A percentile compares a stretch with the other conserved stretches of the same genome.
These are phyloP conservation scores for Fagopyrum tataricum DNA, from an alignment of 148 eudicot species.

Conservation along the genomic window DNA sequence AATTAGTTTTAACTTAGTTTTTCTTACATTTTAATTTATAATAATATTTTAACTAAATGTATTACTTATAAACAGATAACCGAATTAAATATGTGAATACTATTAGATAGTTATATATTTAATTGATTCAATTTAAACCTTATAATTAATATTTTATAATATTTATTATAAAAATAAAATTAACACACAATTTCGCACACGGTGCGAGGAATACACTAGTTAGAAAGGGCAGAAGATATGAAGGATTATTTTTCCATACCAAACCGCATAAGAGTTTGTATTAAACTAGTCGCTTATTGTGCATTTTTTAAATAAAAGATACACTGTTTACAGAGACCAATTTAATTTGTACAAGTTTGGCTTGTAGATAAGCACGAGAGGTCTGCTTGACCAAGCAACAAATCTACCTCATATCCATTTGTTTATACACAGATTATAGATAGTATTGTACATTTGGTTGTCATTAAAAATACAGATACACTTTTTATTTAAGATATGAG, in stretches of 20 bases:
- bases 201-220: no score
- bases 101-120: no score
- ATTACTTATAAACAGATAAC: no score
- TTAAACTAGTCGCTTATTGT: not conserved
- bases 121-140: no score
- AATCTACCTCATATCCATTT: not conserved
- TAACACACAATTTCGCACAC: no score
- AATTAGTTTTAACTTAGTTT: no score
- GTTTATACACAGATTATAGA: not conserved
- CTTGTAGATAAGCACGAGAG: not conserved
- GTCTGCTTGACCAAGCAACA: slow-evolving; percentile 1
- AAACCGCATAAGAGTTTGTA: not conserved
- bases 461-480: not conserved
- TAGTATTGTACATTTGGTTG: not conserved
- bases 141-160: no score
- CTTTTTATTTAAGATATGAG: not conserved
- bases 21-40: no score
- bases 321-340: not conserved
- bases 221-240: not conserved
- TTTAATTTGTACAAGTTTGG: not conserved
- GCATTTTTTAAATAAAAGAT: not conserved
- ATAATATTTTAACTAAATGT: no score
- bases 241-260: not conserved
- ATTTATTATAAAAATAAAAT: no score
- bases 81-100: no score